These are phyloP conservation scores for Parastagonospora nodorum DNA, from an alignment of 2,329 filamentous ascomycete genomes.

Conservation along the genomic window DNA sequence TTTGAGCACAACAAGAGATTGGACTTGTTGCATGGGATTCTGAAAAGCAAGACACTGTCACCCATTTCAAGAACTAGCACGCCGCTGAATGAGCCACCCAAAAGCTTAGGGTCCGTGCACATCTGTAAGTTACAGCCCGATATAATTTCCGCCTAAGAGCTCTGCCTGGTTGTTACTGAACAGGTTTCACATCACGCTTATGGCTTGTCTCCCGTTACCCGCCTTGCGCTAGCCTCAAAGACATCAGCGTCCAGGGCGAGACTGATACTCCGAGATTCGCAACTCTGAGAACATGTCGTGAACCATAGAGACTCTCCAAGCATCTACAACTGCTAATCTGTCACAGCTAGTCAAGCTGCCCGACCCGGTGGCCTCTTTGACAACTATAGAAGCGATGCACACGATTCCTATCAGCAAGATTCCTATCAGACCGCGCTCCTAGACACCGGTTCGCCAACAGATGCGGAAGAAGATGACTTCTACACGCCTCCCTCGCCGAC, in stretches of 20 bases:
- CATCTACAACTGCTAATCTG: constrained; percentile 1
- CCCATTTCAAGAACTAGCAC: constrained; percentile 5
- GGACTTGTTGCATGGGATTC: constrained; percentile 11
- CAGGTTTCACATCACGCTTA: no score
- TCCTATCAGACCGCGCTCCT: constrained; percentile 16
- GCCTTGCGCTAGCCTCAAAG: neutral
- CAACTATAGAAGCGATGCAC: neutral
- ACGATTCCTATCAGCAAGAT: constrained; percentile 5
- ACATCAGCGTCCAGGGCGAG: neutral
- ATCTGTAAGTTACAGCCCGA: constrained; percentile 12
- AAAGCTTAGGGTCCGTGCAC: constrained; percentile 5
- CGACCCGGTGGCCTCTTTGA: constrained; percentile 1
- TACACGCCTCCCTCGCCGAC: constrained; percentile 30
- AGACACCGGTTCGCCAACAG: constrained; percentile 36
- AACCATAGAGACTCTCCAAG: no score
- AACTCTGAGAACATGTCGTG: no score
- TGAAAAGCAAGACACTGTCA: constrained; percentile 9
- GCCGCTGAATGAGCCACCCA: constrained; percentile 7
- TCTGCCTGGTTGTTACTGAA: no score
- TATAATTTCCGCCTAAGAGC: no score
- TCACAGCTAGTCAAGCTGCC: neutral
- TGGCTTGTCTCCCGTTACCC: neutral
- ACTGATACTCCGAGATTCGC: no score
- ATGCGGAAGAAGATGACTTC: constrained; percentile 33
- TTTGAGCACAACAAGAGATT: constrained; percentile 6